Conservation (phyloP, 2,329 filamentous ascomycete genomes). For the Penicillium sp. region DNA sequence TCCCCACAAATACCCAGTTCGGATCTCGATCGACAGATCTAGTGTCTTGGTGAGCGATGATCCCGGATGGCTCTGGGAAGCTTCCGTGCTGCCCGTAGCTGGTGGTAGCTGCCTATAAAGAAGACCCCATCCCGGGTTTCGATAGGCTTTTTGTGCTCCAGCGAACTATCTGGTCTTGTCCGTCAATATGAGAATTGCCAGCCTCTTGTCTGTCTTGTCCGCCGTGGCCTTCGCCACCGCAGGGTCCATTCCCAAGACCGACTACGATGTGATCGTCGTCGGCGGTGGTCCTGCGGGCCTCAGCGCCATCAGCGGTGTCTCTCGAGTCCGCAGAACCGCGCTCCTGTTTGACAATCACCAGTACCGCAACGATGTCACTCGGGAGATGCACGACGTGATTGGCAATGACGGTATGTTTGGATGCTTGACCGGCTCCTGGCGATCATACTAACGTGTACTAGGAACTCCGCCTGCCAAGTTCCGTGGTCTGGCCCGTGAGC, state of each 20-base stretch:
- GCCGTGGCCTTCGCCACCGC: constrained; percentile 20
- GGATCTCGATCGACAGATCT: neutral
- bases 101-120: neutral
- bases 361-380: constrained; percentile 54
- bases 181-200: constrained; percentile 13
- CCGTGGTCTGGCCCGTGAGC: constrained; percentile 50
- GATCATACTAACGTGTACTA: neutral
- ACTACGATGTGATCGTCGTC: constrained; percentile 54
- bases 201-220: constrained; percentile 23
- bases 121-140: neutral
- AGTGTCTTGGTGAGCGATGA: neutral
- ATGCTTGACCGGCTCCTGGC: neutral
- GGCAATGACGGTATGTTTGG: constrained; percentile 51
- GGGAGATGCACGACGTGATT: constrained; percentile 58
- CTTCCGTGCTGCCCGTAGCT: neutral
- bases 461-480: constrained; percentile 46
- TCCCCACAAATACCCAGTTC: neutral
- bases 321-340: constrained; percentile 52
- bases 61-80: neutral
- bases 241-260: constrained; percentile 24
- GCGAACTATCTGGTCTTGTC: neutral
- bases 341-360: constrained; percentile 55
- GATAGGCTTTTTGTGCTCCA: neutral
- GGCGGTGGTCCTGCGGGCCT: constrained; percentile 57
- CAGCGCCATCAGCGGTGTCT: constrained; percentile 53